These are phyloP conservation scores for Eruca vesicaria DNA, from an alignment of 441 rosid species.

Conservation along the genomic window DNA sequence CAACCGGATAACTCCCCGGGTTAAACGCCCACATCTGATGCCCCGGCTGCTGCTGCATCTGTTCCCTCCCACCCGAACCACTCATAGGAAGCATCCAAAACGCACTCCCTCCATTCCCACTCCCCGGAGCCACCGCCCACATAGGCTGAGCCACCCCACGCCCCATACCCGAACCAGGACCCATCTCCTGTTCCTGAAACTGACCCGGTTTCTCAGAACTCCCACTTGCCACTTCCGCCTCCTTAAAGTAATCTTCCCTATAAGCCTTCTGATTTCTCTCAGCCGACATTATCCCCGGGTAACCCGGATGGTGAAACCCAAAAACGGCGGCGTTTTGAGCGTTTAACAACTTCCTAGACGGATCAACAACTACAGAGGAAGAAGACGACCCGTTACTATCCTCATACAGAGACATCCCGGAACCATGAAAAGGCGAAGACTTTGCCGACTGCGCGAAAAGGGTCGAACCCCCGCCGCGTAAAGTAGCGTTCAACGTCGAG, in stretches of 20 bases:
- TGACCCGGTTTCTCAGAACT: slow-evolving; percentile 32
- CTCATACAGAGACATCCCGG: slow-evolving; percentile 48
- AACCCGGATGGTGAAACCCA: slow-evolving; percentile 65
- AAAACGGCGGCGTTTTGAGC: slow-evolving; percentile 37
- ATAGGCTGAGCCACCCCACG: slow-evolving; percentile 52
- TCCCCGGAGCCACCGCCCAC: slow-evolving; percentile 74
- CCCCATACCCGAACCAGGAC: slow-evolving; percentile 27
- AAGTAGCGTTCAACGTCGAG: slow-evolving; percentile 61
- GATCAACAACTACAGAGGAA: slow-evolving; percentile 29
- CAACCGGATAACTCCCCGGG: slow-evolving; percentile 52
- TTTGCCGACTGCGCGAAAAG: slow-evolving; percentile 57
- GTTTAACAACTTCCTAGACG: slow-evolving; percentile 40
- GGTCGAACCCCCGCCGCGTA: slow-evolving; percentile 57
- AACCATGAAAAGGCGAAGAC: slow-evolving; percentile 51
- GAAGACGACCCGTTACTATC: slow-evolving; percentile 48
- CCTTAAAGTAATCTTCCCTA: slow-evolving; percentile 71
- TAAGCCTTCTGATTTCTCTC: too few species aligned
- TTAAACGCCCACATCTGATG: slow-evolving; percentile 72
- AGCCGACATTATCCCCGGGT: too few species aligned
- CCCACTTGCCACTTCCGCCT: slow-evolving; percentile 37
- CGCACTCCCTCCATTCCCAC: slow-evolving; percentile 57
- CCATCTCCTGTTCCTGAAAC: slow-evolving; percentile 51
- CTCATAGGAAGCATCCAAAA: slow-evolving; percentile 86
- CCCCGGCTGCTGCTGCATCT: slow-evolving; percentile 41
- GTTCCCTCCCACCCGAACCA: slow-evolving; percentile 46